Percentiles rank a stretch among this genome's conserved stretches.
phyloP scores from a whole-genome alignment of 129 eudicot genomes.

The Ambrosia trifida region DNA sequence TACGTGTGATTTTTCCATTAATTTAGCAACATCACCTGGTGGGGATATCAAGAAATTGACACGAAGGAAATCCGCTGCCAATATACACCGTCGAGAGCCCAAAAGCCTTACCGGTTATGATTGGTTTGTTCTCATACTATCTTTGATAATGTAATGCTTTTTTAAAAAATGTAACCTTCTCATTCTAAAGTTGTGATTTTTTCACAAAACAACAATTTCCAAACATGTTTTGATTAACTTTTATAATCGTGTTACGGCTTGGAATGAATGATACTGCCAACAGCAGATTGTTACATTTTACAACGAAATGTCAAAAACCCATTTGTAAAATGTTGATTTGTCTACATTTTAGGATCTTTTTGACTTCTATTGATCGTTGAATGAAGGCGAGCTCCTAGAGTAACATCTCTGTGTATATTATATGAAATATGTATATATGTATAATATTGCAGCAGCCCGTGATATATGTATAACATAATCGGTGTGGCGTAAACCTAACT shows the following conservation, averaged over 20 bases:
- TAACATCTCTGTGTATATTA: neutral
- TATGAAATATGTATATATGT: neutral
- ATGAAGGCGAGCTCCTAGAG: slow-evolving; percentile 11
- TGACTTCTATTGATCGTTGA: slow-evolving; percentile 68
- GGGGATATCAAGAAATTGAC: slow-evolving; percentile 51
- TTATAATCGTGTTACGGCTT: no score
- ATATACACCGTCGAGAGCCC: slow-evolving; percentile 29
- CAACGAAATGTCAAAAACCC: no score
- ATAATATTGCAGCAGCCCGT: slow-evolving; percentile 20
- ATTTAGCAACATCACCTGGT: slow-evolving; percentile 42
- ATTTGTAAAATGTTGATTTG: neutral
- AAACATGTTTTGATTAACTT: no score
- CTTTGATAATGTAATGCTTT: no score
- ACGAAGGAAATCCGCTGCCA: slow-evolving; percentile 43
- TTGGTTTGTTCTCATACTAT: slow-evolving; percentile 40
- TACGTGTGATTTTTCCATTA: no score
- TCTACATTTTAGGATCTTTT: slow-evolving; percentile 55
- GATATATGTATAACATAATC: slow-evolving; percentile 16
- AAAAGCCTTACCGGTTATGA: slow-evolving; percentile 58
- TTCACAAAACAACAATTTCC: no score
- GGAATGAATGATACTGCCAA: no score
- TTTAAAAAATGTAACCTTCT: no score
- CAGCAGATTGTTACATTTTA: no score
- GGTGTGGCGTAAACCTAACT: slow-evolving; percentile 22
- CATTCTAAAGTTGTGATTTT: no score